Evolutionary conservation across 164 flowering plant genomes (phyloP).

Genomic region (Warburgia ugandensis): DNA sequence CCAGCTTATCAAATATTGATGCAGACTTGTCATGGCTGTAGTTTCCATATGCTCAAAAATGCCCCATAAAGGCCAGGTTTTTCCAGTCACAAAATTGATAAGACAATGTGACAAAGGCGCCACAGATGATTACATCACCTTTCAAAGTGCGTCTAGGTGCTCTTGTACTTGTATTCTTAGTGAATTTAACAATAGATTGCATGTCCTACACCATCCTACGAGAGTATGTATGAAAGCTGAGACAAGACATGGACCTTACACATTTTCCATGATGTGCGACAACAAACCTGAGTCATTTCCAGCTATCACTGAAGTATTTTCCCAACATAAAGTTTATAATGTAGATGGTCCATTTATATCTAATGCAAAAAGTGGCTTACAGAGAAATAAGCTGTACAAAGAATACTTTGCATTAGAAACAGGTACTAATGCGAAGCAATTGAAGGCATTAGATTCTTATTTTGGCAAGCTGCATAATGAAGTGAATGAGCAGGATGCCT

Average conservation of each 20-base stretch:
- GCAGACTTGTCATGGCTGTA: constrained; percentile 30
- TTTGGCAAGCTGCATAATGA: constrained; percentile 35
- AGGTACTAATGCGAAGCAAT: constrained; percentile 26
- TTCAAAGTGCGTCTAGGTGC: constrained; percentile 7
- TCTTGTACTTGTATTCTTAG: constrained; percentile 4
- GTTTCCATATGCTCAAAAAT: constrained; percentile 28
- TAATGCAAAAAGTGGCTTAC: constrained; percentile 5
- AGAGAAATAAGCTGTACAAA: constrained; percentile 6
- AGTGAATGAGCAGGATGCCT: constrained; percentile 4
- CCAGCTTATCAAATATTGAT: constrained; percentile 4
- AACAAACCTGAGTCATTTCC: constrained; percentile 7
- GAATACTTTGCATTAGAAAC: constrained; percentile 17
- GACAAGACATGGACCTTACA: constrained; percentile 7
- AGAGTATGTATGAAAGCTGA: constrained; percentile 10
- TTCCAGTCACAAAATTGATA: constrained; percentile 2
- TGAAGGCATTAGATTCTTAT: constrained; percentile 42
- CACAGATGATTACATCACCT: constrained; percentile 1
- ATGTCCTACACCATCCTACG: constrained; percentile 2
- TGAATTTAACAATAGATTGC: constrained; percentile 9
- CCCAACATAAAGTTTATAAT: neutral
- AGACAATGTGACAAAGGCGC: constrained; percentile 12
- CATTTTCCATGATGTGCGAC: neutral
- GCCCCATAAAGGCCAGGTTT: constrained; percentile 19
- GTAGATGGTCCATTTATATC: constrained; percentile 6
- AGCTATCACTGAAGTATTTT: neutral